Percentiles rank a stretch among this genome's conserved stretches.
Evolutionary conservation across 106 monocot species (phyloP).

Genomic region (Xerophyta viscosa): DNA sequence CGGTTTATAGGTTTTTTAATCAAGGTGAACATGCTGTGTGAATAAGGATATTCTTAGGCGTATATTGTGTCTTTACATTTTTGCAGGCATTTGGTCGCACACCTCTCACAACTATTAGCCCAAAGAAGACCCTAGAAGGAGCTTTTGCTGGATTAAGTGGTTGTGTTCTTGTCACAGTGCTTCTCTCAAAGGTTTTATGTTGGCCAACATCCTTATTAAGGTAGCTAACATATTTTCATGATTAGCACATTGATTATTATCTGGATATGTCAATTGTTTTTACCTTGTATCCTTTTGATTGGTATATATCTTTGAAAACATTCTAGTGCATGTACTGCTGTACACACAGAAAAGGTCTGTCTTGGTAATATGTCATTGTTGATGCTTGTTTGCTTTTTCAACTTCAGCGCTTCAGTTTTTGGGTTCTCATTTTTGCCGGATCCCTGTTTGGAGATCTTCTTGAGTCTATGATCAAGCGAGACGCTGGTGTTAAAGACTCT

Average conservation of each 20-base stretch:
- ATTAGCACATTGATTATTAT: no score
- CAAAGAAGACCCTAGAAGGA: slow-evolving; percentile 95
- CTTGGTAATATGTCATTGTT: no score
- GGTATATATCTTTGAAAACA: no score
- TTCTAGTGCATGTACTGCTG: no score
- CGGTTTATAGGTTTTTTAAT: no score
- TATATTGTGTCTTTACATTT: no score
- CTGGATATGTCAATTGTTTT: no score
- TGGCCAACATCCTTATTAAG: slow-evolving; percentile 85
- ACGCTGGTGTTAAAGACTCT: slow-evolving; percentile 98
- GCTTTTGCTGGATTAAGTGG: slow-evolving; percentile 85
- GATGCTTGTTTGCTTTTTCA: neutral
- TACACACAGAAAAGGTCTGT: no score
- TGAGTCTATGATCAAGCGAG: slow-evolving; percentile 94
- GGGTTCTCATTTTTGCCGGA: slow-evolving; percentile 78
- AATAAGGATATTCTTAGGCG: no score
- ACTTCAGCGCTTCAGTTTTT: slow-evolving; percentile 72
- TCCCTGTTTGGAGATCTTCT: slow-evolving; percentile 91
- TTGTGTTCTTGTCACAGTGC: slow-evolving; percentile 42
- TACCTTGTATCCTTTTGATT: no score
- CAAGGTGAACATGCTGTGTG: no score
- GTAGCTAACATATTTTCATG: slow-evolving; percentile 16
- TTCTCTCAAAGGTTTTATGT: slow-evolving; percentile 62
- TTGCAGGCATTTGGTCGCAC: slow-evolving; percentile 89
- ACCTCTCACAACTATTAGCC: slow-evolving; percentile 83